Evolutionary conservation across 306 rosid genomes (phyloP).

Genomic region (Cucurbita pepo): DNA sequence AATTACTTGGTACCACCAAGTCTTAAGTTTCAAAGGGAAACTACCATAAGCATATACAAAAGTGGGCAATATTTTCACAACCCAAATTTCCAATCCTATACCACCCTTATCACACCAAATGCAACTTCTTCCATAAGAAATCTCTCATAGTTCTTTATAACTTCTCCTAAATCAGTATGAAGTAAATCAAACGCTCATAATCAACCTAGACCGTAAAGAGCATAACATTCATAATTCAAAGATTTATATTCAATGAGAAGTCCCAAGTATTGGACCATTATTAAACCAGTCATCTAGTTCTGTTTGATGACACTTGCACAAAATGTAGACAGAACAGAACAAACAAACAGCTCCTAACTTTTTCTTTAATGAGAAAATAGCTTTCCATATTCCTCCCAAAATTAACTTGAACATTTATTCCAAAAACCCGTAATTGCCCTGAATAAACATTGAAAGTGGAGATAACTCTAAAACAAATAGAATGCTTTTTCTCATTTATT

Average conservation of each 20-base stretch:
- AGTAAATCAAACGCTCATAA: not conserved
- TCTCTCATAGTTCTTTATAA: not conserved
- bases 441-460: not conserved
- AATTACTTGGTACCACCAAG: not conserved
- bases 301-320: not conserved
- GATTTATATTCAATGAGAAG: too few species aligned
- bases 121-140: not conserved
- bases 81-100: not conserved
- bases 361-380: not conserved
- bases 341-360: not conserved
- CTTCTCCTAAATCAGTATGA: not conserved
- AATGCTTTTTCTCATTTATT: not conserved
- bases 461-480: not conserved
- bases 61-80: not conserved
- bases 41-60: not conserved
- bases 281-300: not conserved
- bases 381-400: not conserved
- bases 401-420: not conserved
- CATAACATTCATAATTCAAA: not conserved
- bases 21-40: not conserved
- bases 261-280: not conserved
- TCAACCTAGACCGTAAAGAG: not conserved
- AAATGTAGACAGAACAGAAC: not conserved
- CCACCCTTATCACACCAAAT: not conserved
- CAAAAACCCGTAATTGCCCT: not conserved